Percentiles rank a stretch among this genome's conserved stretches.
Conservation (phyloP, 441 rosid species). For the Isatis lusitanica region DNA sequence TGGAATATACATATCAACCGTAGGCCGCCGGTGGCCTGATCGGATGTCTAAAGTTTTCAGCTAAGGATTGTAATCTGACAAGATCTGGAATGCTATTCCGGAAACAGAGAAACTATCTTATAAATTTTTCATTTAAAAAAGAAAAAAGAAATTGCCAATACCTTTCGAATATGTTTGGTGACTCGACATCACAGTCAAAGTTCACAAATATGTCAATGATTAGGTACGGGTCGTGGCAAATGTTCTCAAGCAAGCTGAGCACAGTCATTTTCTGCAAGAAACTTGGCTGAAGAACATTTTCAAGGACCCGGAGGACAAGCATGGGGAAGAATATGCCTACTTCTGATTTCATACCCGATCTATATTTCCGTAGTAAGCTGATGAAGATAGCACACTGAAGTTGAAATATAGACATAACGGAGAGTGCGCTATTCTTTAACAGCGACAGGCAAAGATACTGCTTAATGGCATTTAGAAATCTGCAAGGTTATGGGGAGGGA, state of each 20-base stretch:
- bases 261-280: constrained; percentile 97
- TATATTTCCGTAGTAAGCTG: constrained; percentile 68
- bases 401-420: constrained; percentile 96
- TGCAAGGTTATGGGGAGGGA: constrained; percentile 40
- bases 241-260: constrained; percentile 81
- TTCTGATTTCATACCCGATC: constrained; percentile 87
- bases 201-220: constrained; percentile 90
- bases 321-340: constrained; percentile 97
- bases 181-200: constrained; percentile 93
- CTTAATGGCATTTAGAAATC: constrained; percentile 88
- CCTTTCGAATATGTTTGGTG: constrained; percentile 98
- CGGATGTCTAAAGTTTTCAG: constrained; percentile 7
- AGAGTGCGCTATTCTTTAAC: constrained; percentile 92
- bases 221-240: constrained; percentile 74
- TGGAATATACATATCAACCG: constrained; percentile 11
- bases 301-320: constrained; percentile 95
- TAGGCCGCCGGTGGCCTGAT: constrained; percentile 16
- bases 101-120: constrained; percentile 6
- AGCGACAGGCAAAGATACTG: constrained; percentile 90
- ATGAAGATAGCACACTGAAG: constrained; percentile 91
- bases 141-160: constrained; percentile 34
- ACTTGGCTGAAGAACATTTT: constrained; percentile 98
- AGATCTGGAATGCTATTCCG: neutral
- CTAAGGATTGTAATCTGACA: constrained; percentile 9
- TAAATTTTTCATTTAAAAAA: neutral